A percentile compares a stretch with the other conserved stretches of the same genome.
Evolutionary conservation across 768 basidiomycete species (phyloP).

Genomic region (Cantharellus cinnabarinus): DNA sequence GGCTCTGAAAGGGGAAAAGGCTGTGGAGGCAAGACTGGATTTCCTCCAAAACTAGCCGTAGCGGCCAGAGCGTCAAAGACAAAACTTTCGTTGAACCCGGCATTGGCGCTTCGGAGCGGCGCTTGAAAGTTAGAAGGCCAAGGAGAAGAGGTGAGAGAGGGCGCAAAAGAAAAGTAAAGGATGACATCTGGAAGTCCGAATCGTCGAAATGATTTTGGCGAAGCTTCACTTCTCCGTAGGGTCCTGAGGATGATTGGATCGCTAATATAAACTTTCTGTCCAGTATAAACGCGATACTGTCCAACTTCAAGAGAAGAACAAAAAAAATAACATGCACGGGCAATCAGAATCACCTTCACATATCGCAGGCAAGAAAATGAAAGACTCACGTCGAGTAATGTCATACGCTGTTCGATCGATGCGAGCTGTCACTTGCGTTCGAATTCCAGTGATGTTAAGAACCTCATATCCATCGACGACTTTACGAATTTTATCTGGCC

Average conservation of each 20-base stretch:
- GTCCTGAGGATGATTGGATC: conserved; percentile 25
- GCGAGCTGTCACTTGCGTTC: conserved; percentile 55
- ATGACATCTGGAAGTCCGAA: neutral
- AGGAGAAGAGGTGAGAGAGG: neutral
- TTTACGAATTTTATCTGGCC: conserved; percentile 37
- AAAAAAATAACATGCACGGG: neutral
- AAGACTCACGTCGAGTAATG: conserved; percentile 37
- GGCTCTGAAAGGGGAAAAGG: neutral
- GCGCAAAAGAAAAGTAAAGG: neutral
- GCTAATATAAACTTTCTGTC: conserved; percentile 69
- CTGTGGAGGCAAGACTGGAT: conserved; percentile 17
- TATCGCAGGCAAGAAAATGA: neutral
- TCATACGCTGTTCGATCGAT: conserved; percentile 76
- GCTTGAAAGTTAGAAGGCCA: neutral
- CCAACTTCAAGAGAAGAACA: conserved; percentile 33
- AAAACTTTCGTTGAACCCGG: conserved; percentile 8
- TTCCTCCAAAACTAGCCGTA: conserved; percentile 51
- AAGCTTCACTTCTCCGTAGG: neutral
- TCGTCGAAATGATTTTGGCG: neutral
- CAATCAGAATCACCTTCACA: neutral
- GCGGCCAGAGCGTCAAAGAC: conserved; percentile 37
- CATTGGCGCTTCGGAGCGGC: no score
- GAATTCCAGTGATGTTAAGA: conserved; percentile 57
- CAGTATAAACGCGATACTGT: conserved; percentile 56
- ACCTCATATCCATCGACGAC: conserved; percentile 53